These are phyloP conservation scores for Cucurbitaria berberidis DNA, from an alignment of 2,329 filamentous ascomycete genomes.

Conservation along the genomic window DNA sequence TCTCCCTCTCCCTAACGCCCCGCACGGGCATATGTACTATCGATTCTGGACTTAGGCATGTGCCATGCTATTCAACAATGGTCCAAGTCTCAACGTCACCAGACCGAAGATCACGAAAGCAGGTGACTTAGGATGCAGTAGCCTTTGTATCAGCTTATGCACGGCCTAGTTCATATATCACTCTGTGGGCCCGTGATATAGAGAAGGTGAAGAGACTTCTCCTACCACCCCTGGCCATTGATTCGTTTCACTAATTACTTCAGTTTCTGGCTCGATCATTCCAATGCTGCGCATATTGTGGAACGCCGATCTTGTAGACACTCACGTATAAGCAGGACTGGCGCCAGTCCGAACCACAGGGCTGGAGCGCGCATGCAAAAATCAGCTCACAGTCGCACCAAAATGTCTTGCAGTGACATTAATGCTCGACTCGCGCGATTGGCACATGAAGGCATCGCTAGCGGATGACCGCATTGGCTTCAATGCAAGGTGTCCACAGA, in stretches of 20 bases:
- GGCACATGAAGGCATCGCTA: constrained; percentile 11
- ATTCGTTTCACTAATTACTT: constrained; percentile 28
- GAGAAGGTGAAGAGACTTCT: constrained; percentile 3
- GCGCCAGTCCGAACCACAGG: constrained; percentile 9
- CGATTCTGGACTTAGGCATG: constrained; percentile 9
- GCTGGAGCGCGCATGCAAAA: constrained; percentile 1
- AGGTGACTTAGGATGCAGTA: constrained; percentile 11
- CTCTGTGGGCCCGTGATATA: constrained; percentile 1
- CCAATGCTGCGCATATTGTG: constrained; percentile 4
- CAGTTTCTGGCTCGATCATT: constrained; percentile 9
- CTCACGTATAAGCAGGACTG: constrained; percentile 13
- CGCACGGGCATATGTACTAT: constrained; percentile 15
- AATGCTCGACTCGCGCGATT: not conserved
- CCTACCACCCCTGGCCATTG: constrained; percentile 4
- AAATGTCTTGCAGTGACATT: constrained; percentile 2
- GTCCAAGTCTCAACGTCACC: constrained; percentile 1
- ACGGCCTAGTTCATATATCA: not conserved
- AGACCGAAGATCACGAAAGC: constrained; percentile 11
- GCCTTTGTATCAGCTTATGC: constrained; percentile 5
- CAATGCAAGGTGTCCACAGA: not conserved
- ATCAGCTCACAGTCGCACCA: constrained; percentile 3
- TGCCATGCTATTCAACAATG: not conserved
- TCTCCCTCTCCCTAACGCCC: constrained; percentile 13
- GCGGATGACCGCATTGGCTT: constrained; percentile 1
- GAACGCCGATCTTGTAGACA: not conserved